Evolutionary conservation across 2,329 filamentous ascomycete species (phyloP), one percentile per base, ranked within the genome.

Genomic region (Diplocarpon mali): DNA sequence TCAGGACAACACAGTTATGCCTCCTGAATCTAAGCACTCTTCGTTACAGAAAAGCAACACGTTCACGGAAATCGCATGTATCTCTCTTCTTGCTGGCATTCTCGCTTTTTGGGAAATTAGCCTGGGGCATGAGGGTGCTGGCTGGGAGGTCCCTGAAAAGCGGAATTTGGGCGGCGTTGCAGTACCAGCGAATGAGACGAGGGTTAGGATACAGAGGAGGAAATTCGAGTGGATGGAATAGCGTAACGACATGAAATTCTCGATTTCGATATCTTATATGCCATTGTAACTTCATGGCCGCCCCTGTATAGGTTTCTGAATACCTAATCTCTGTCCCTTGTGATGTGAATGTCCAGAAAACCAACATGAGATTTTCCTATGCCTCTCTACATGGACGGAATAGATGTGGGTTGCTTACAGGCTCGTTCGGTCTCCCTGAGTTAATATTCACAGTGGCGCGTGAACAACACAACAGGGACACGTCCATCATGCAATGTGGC

Each of bases 111-210:
- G 38, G 32, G 44, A 46, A 2, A 41, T 46, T 8, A 35, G 41
- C 8, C 34, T 31, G 11, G 27, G 12, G 5, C 38, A 29, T 15
- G 17, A 24, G 15, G 14, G n/a, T 3, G 29, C 15, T 3, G 62
- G 60, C 0, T 76, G 75, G 68, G 63, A 64, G 14, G 63, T 79
- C 35, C 77, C 78, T 0, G 62, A 60, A 34, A 66, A 68, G 55
- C 65, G 57, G 53, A 67, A 65, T 50, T 69, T 69, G 5, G 69
- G 65, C 42, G 69, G 67, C 2, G 66, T 75, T 12, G 71, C 69
- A 53, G 63, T 67, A 45, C 76, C 76, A 9, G 65, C 60, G 36
- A 64, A 64, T 12, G 71, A 78, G 53, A 62, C 76, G 7, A 67
- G 70, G 42, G 76, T 78, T 3, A 70, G 69, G 58, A 65, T 82